These are phyloP conservation scores for Diplodia scrobiculata DNA, from an alignment of 2,329 filamentous ascomycete species.

Conservation along the genomic window DNA sequence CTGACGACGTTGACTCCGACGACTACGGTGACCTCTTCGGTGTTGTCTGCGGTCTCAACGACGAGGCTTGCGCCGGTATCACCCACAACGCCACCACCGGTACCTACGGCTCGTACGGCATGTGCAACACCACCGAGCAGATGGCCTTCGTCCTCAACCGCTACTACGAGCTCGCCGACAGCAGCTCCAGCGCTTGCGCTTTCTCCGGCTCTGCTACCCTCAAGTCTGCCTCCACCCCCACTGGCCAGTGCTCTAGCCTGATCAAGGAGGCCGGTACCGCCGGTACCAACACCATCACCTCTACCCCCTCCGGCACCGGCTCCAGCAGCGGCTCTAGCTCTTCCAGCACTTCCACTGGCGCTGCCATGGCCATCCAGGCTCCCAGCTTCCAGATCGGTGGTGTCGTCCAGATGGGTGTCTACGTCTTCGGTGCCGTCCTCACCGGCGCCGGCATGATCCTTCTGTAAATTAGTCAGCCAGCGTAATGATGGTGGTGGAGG, in stretches of 20 bases:
- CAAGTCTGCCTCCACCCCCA: constrained; percentile 52
- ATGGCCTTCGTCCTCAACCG: constrained; percentile 72
- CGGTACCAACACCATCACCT: constrained; percentile 60
- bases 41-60: constrained; percentile 65
- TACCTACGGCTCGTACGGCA: constrained; percentile 74
- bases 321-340: constrained; percentile 35
- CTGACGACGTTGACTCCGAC: constrained; percentile 57
- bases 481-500: constrained; percentile 13
- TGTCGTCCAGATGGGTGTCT: constrained; percentile 53
- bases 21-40: constrained; percentile 70
- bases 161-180: constrained; percentile 66
- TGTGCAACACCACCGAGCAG: constrained; percentile 71
- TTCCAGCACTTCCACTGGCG: constrained; percentile 35
- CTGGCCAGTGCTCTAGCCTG: constrained; percentile 59
- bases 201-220: constrained; percentile 68
- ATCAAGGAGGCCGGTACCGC: constrained; percentile 65
- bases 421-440: constrained; percentile 54
- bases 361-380: constrained; percentile 49
- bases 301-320: constrained; percentile 47
- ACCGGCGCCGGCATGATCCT: constrained; percentile 59
- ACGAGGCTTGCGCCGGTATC: constrained; percentile 67
- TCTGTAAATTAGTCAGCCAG: constrained; percentile 46
- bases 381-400: constrained; percentile 50
- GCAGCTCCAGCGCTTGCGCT: constrained; percentile 63
- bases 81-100: constrained; percentile 66